phyloP scores from a whole-genome alignment of 2,329 filamentous ascomycete species.

The Sporothrix dimorphospora region DNA sequence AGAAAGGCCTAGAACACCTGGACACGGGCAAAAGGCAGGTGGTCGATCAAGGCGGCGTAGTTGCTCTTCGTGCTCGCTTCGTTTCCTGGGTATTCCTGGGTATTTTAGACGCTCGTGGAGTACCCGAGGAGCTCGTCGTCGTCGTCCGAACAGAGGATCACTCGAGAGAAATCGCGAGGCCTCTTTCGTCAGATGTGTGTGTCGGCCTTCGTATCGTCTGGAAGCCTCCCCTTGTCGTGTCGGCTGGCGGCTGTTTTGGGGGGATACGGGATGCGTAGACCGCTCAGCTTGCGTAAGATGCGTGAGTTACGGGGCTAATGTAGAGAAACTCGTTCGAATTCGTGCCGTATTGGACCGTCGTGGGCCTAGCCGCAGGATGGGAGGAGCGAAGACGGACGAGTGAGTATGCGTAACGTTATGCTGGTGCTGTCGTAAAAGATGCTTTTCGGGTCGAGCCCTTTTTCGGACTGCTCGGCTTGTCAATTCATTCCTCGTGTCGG shows the following conservation, averaged over 20 bases:
- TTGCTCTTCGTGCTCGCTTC: slow-evolving; percentile 5
- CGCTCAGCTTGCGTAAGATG: not conserved
- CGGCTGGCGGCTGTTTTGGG: slow-evolving; percentile 25
- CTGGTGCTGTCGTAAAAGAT: not conserved
- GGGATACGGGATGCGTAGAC: not conserved
- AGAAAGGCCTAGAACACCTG: not conserved
- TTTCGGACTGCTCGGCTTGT: slow-evolving; percentile 7
- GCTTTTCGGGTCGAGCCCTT: slow-evolving; percentile 15
- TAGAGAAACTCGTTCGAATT: not conserved
- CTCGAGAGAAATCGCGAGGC: not conserved
- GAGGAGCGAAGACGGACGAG: not conserved
- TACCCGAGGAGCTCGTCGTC: not conserved
- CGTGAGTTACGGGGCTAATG: not conserved
- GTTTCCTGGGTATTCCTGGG: not conserved
- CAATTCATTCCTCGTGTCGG: slow-evolving; percentile 6
- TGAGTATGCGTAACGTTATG: not conserved
- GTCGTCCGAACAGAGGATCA: not conserved
- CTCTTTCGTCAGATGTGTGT: not conserved
- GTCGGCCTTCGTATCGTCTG: too few species aligned
- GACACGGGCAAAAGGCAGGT: not conserved
- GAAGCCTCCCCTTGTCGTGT: not conserved
- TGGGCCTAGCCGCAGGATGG: not conserved
- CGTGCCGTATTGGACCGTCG: slow-evolving; percentile 20
- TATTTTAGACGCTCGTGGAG: not conserved
- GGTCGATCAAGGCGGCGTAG: slow-evolving; percentile 2